Base-by-base conservation (phyloP, 257 asterid species). In the Salvia splendens region DNA sequence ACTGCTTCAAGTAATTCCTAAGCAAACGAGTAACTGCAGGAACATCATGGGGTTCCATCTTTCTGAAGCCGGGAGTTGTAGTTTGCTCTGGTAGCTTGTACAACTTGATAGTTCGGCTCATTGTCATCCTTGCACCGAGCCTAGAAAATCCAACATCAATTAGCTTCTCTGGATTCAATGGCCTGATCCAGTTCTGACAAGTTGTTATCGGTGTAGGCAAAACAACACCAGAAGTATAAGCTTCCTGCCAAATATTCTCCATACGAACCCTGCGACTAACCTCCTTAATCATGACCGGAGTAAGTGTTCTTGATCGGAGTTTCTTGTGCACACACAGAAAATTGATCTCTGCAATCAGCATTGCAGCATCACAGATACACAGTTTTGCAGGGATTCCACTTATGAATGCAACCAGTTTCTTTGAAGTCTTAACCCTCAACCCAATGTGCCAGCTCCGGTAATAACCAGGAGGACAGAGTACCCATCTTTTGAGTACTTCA, bases 401-500 rank as follows among this genome's bases (percentile, higher is more conserved):
- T 51, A 90, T 88, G 70, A 90, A 87, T 0, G 97, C 97, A n/a
- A 90, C 97, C 77, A 90, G 75, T 71, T 88, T 87, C 76, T 86
- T 87, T 0, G 97, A 90, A 69, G 79, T 78, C 79, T 87, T 90
- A 16, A 82, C 97, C 30, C 94, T 76, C 47, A 90, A 95, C 28
- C 97, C 97, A 46, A 90, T 84, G 68, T 90, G 97, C 97, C 97
- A 87, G 72, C 89, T 90, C 57, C 68, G 73, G 20, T 60, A 86
- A 67, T 75, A 82, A 51, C 97, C 95, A 1, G 95, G 97, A 10
- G 96, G 87, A 5, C 80, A 86, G 69, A 90, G 86, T 5, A 96
- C 97, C 97, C 97, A 90, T 90, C 97, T 78, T 86, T 91, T 0
- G 97, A 91, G 80, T 88, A 91, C 52, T 90, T 88, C 80, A 87